Conservation (phyloP, 2,329 filamentous ascomycete genomes). For the Colletotrichum coccodes region DNA sequence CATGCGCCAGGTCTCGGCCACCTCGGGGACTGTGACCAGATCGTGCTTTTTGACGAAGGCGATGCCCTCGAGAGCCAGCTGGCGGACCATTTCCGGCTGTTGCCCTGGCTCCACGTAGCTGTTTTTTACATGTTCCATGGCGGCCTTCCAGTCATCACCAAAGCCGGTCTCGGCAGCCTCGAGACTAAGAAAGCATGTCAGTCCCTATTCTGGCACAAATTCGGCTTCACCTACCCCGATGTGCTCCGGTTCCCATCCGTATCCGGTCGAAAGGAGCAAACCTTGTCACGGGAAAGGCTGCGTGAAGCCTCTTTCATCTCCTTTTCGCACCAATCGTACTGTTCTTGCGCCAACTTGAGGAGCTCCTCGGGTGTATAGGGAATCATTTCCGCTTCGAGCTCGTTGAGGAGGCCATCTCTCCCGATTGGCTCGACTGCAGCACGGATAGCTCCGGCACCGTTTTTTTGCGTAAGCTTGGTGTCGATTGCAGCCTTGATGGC, state of each 20-base stretch:
- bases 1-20: conserved; percentile 65
- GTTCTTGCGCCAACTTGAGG: conserved; percentile 58
- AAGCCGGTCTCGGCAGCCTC: conserved; percentile 38
- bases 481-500: conserved; percentile 49
- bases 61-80: conserved; percentile 61
- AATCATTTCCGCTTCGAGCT: conserved; percentile 67
- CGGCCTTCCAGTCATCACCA: conserved; percentile 59
- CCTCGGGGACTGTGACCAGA: conserved; percentile 63
- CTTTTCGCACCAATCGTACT: conserved; percentile 64
- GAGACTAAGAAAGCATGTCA: background rate
- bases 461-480: conserved; percentile 42
- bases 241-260: background rate
- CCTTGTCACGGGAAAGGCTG: conserved; percentile 49
- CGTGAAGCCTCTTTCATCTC: conserved; percentile 63
- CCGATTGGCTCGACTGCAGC: conserved; percentile 64
- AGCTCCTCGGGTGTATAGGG: conserved; percentile 68
- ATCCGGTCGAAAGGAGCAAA: background rate
- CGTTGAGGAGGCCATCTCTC: conserved; percentile 57
- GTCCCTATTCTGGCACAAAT: background rate
- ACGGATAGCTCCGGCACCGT: conserved; percentile 18
- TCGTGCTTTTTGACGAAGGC: conserved; percentile 63
- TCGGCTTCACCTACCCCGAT: conserved; percentile 14
- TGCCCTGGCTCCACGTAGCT: conserved; percentile 63
- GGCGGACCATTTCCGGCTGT: conserved; percentile 61
- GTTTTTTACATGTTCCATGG: conserved; percentile 66